Base-by-base conservation (phyloP, 768 basidiomycete species). In the Plicaturopsis crispa region DNA sequence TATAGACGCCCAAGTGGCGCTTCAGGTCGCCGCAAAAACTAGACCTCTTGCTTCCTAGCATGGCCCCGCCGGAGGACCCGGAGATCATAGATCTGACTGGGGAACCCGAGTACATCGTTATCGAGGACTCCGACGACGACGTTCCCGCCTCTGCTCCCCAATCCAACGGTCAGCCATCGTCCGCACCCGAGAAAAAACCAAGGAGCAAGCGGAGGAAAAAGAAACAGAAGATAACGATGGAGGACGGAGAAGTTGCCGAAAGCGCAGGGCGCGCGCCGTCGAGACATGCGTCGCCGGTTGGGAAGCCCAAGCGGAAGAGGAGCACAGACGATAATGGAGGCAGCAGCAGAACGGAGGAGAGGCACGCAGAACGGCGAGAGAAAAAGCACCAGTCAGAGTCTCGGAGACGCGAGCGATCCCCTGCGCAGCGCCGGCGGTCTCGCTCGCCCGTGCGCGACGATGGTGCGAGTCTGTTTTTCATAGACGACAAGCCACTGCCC, bases 401-500 rank as follows among this genome's bases (percentile, higher is more conserved):
- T n/a, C n/a, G n/a, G n/a, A n/a, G n/a, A n/a, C n/a, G n/a, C n/a
- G 40, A 46, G 17, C 17, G 42, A 46, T 22, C 30, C 46, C 35
- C 46, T 39, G n/a, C 33, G 30, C 33, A 48, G 54, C 49, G 20
- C 50, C 70, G 18, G 61, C 62, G 16, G 57, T 72, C 43, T 67
- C 60, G 47, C 55, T 68, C 53, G 59, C 53, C 22, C 60, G n/a
- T 59, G 65, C 5, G 68, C 66, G n/a, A 50, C 14, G 44, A 35
- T n/a, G 48, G 41, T 33, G 28, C 43, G 20, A 44, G 34, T 18
- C 38, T 73, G 7, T 83, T 79, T 51, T 71, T 66, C 48, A 49
- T 80, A 38, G 82, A 84, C 46, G 51, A 56, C 14, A 48, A 51
- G 4, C 48, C 58, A 1, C 40, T 75, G 16, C 55, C 64, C 12